Evolutionary conservation across 495 filamentous ascomycete genomes (phyloP).

Genomic region (Sphaerosporella brunnea): DNA sequence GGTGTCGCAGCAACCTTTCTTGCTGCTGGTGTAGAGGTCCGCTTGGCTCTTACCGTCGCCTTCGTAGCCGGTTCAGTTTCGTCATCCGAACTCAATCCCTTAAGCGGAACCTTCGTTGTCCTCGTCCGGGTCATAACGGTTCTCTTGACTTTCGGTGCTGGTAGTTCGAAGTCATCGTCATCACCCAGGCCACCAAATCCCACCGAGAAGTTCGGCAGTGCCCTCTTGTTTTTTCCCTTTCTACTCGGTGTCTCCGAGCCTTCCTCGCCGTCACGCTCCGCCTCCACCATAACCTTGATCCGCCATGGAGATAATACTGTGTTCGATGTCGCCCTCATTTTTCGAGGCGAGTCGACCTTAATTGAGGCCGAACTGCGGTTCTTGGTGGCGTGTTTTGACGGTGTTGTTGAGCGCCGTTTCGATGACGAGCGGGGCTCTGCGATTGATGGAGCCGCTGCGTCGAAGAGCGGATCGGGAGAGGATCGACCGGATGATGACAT

Average conservation of each 20-base stretch:
- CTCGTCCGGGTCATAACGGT: conserved; percentile 29
- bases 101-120: conserved; percentile 39
- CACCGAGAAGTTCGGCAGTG: background rate
- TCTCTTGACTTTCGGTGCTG: background rate
- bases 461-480: conserved; percentile 20
- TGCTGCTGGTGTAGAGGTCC: background rate
- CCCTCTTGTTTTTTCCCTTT: background rate
- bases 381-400: conserved; percentile 1
- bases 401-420: conserved; percentile 5
- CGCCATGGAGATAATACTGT: conserved; percentile 33
- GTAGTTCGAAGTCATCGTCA: background rate
- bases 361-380: background rate
- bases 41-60: conserved; percentile 3
- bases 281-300: conserved; percentile 41
- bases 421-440: background rate
- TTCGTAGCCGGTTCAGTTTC: conserved; percentile 9
- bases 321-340: conserved; percentile 12
- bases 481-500: no score
- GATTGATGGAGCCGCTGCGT: conserved; percentile 16
- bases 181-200: background rate
- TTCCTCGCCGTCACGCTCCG: conserved; percentile 34
- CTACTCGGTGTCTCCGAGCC: conserved; percentile 12
- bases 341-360: conserved; percentile 13
- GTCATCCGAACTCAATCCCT: conserved; percentile 23
- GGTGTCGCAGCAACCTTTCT: background rate